A percentile compares a stretch with the other conserved stretches of the same genome.
These are phyloP conservation scores for Neonothopanus nambi DNA, from an alignment of 1,284 basidiomycete genomes.

Conservation along the genomic window DNA sequence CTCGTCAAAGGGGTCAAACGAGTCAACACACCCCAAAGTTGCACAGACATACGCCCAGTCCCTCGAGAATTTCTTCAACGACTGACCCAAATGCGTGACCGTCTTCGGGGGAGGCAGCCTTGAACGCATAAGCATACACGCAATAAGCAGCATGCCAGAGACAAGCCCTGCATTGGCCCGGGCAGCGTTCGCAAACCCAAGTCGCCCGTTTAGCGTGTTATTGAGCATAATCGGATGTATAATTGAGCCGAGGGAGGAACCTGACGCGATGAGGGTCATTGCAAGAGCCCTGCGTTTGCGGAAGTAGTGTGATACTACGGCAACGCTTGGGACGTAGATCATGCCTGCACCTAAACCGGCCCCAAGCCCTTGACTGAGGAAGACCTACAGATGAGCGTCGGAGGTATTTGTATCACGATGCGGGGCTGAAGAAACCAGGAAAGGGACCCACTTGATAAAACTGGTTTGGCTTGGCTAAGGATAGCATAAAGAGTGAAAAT, in stretches of 20 bases:
- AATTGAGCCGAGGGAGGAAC: constrained; percentile 13
- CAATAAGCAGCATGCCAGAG: constrained; percentile 26
- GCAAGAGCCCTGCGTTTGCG: constrained; percentile 31
- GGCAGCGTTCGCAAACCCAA: constrained; percentile 34
- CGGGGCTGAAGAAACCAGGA: too few species aligned
- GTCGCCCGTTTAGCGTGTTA: constrained; percentile 26
- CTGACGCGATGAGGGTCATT: constrained; percentile 33
- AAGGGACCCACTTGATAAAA: constrained; percentile 26
- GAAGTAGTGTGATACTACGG: constrained; percentile 36
- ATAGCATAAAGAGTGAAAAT: constrained; percentile 29
- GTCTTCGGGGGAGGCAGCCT: constrained; percentile 17
- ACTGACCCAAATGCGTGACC: constrained; percentile 10
- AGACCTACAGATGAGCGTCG: constrained; percentile 5
- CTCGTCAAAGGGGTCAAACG: too few species aligned
- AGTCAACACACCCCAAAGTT: constrained; percentile 18
- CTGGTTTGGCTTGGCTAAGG: constrained; percentile 25
- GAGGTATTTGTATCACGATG: not conserved
- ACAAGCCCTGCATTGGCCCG: constrained; percentile 26
- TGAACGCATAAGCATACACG: constrained; percentile 28
- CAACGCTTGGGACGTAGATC: constrained; percentile 26
- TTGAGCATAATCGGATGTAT: constrained; percentile 16
- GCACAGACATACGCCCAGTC: constrained; percentile 19
- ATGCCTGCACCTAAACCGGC: constrained; percentile 15
- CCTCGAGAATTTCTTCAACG: constrained; percentile 14
- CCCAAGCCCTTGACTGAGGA: constrained; percentile 17